Evolutionary conservation across 2,329 filamentous ascomycete species (phyloP).

Genomic region (Achaetomium macrosporum): DNA sequence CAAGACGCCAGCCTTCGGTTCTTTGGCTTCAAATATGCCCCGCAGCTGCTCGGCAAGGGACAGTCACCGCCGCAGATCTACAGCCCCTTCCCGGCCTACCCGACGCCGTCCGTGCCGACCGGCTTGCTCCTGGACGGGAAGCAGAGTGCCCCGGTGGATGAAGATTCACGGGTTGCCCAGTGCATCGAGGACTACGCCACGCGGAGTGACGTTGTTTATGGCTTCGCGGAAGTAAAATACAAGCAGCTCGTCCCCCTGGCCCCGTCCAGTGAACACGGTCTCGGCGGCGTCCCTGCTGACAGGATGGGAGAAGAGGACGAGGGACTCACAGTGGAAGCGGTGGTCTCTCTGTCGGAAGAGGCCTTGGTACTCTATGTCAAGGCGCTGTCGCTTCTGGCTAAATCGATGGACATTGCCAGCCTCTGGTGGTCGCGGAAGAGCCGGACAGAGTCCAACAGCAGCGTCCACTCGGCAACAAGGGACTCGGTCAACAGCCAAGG

Average conservation of each 20-base stretch:
- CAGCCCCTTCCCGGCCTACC: constrained; percentile 79
- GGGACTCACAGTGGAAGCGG: constrained; percentile 76
- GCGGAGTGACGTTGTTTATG: constrained; percentile 91
- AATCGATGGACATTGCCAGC: constrained; percentile 92
- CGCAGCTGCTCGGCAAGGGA: constrained; percentile 55
- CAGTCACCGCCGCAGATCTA: constrained; percentile 70
- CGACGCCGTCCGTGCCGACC: constrained; percentile 54
- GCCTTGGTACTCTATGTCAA: constrained; percentile 95
- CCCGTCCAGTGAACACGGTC: constrained; percentile 67
- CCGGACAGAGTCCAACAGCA: constrained; percentile 52
- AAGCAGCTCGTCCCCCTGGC: constrained; percentile 89
- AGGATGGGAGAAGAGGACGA: constrained; percentile 60
- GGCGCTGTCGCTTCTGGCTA: constrained; percentile 79
- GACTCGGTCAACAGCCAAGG: constrained; percentile 42
- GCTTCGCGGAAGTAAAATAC: constrained; percentile 97
- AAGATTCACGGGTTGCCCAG: constrained; percentile 72
- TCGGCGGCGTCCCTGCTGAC: constrained; percentile 56
- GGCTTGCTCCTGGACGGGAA: constrained; percentile 65
- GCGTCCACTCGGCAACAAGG: constrained; percentile 34
- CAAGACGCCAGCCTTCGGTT: constrained; percentile 80
- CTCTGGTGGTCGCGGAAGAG: constrained; percentile 83
- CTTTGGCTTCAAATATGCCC: constrained; percentile 65
- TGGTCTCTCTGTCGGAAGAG: constrained; percentile 85
- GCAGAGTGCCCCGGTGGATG: constrained; percentile 58
- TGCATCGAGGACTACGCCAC: constrained; percentile 88